A percentile compares a stretch with the other conserved stretches of the same genome.
Evolutionary conservation across 2,329 filamentous ascomycete species (phyloP).

Genomic region (Fusarium sp.): DNA sequence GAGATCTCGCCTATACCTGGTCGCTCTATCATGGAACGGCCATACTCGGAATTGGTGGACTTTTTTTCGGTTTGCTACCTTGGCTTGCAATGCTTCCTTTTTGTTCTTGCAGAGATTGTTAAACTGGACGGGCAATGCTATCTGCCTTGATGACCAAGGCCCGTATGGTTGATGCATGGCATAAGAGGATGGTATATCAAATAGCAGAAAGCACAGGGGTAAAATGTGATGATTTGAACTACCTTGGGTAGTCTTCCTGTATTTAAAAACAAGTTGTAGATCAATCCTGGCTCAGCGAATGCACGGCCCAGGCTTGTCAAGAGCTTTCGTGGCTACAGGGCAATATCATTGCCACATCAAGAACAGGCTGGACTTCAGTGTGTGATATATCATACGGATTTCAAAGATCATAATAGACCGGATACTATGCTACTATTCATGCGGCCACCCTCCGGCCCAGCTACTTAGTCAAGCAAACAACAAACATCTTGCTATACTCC

Average conservation of each 20-base stretch:
- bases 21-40: not conserved
- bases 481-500: slow-evolving; percentile 12
- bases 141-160: not conserved
- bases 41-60: not conserved
- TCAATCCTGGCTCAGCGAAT: too few relatives aligned
- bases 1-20: slow-evolving; percentile 1
- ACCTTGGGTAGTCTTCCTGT: too few relatives aligned
- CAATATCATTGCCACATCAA: not conserved
- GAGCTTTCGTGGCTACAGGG: not conserved
- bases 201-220: too few relatives aligned
- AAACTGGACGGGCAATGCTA: not conserved
- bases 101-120: not conserved
- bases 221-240: too few relatives aligned
- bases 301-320: too few relatives aligned
- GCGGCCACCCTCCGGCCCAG: not conserved
- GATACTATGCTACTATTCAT: slow-evolving; percentile 5
- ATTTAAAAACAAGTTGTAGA: too few relatives aligned
- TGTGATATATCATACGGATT: slow-evolving; percentile 11
- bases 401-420: slow-evolving; percentile 5
- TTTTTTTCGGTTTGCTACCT: not conserved
- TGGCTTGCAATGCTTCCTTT: not conserved
- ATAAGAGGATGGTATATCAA: not conserved
- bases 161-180: not conserved
- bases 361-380: not conserved
- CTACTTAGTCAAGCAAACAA: slow-evolving; percentile 3